Evolutionary conservation across 2,329 filamentous ascomycete species (phyloP), one percentile per base, ranked within the genome.

Genomic region (Ceratocystiopsis sp.): DNA sequence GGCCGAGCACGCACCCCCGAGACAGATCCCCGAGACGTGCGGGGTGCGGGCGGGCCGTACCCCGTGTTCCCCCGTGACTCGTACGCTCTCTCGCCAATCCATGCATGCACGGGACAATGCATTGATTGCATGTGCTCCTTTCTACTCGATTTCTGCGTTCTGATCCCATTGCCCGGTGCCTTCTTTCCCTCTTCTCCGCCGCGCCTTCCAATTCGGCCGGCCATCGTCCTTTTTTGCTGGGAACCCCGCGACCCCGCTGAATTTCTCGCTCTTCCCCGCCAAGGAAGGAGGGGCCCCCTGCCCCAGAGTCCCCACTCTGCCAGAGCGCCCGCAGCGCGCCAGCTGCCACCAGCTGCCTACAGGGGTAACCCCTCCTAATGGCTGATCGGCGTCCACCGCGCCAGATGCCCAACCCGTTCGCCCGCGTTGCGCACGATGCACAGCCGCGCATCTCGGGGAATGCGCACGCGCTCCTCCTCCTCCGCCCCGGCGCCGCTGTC

Each of bases 371-470:
- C 21, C 13, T 15, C 13, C 29, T 33, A 50, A 25, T 43, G 35
- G 38, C 49, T 49, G 39, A 50, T 45, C 3, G 41, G 48, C 11
- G 46, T 46, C 48, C 48, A 51, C 18, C 44, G 41, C 2, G 76
- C 89, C 50, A 96, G 59, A 62, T 87, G 79, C 3, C 84, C 89
- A 5, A 91, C 64, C 33, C 66, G 76, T 60, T 86, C 77, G 1
- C 91, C 91, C 2, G 80, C 75, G 54, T 87, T 81, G 42, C 89
- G 70, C 32, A 96, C 75, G 50, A 98, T 75, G 59, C 87, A 95
- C 12, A 84, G 53, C 40, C 61, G 64, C 2, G 66, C 66, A 45
- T 69, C 67, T n/a, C 34, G 37, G 40, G 15, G 18, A 17, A 43
- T 56, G 49, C 13, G 49, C 49, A 21, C 34, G 15, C 21, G 3